Evolutionary conservation across 345 rosid species (phyloP).

Genomic region (Microthlaspi erraticum): DNA sequence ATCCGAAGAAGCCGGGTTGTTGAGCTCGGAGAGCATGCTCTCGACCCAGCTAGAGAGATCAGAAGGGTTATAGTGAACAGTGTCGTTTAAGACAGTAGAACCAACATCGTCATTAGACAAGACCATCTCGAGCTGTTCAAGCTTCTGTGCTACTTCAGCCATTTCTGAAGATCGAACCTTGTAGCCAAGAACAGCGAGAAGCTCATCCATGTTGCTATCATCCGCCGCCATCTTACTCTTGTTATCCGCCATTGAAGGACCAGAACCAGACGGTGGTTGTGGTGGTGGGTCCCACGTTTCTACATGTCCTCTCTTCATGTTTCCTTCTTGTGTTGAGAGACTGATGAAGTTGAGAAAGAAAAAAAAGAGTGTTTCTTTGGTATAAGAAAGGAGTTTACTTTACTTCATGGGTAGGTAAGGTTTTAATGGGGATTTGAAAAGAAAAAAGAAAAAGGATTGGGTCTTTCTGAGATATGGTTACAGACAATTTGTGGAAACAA

Average conservation of each 20-base stretch:
- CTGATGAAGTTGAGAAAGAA: neutral
- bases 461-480: slow-evolving; percentile 27
- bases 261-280: slow-evolving; percentile 18
- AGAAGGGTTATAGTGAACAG: slow-evolving; percentile 84
- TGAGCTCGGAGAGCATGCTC: slow-evolving; percentile 74
- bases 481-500: slow-evolving; percentile 37
- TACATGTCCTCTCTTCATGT: slow-evolving; percentile 70
- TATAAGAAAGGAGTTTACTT: slow-evolving; percentile 36
- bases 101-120: slow-evolving; percentile 76
- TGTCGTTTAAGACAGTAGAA: slow-evolving; percentile 59
- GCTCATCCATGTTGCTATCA: slow-evolving; percentile 81
- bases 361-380: neutral
- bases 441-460: neutral
- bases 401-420: slow-evolving; percentile 40
- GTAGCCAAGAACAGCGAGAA: slow-evolving; percentile 83
- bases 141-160: slow-evolving; percentile 88
- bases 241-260: slow-evolving; percentile 47
- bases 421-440: slow-evolving; percentile 25
- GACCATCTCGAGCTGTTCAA: slow-evolving; percentile 85
- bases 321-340: slow-evolving; percentile 2
- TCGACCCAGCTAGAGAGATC: slow-evolving; percentile 78
- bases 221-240: slow-evolving; percentile 54
- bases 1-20: slow-evolving; percentile 48
- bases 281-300: slow-evolving; percentile 44
- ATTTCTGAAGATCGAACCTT: slow-evolving; percentile 81